phyloP scores from a whole-genome alignment of 495 filamentous ascomycete genomes.

The Daldinia grandis region DNA sequence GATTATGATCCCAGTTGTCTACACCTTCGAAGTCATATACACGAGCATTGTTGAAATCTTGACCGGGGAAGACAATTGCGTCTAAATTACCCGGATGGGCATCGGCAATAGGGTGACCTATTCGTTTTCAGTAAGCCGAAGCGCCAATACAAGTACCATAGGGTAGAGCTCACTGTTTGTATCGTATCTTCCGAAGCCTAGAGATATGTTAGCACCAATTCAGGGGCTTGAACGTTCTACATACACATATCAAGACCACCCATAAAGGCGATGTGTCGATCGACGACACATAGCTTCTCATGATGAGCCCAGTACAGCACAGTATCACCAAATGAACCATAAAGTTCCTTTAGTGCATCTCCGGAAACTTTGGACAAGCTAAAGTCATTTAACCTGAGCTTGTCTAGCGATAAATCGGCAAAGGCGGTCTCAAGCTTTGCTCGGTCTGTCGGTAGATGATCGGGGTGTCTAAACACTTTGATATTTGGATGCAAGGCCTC shows the following conservation, averaged over 20 bases:
- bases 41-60: slow-evolving; percentile 94
- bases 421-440: slow-evolving; percentile 42
- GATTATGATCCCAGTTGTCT: slow-evolving; percentile 82
- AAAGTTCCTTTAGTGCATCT: slow-evolving; percentile 76
- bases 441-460: slow-evolving; percentile 75
- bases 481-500: slow-evolving; percentile 87
- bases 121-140: slow-evolving; percentile 39
- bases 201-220: slow-evolving; percentile 19
- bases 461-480: slow-evolving; percentile 89
- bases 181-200: slow-evolving; percentile 69
- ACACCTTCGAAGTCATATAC: slow-evolving; percentile 90
- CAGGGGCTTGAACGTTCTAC: slow-evolving; percentile 5
- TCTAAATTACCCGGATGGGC: slow-evolving; percentile 80
- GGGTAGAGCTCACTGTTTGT: slow-evolving; percentile 57
- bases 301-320: slow-evolving; percentile 97
- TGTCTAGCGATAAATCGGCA: slow-evolving; percentile 60
- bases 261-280: slow-evolving; percentile 88
- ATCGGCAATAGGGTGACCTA: slow-evolving; percentile 83
- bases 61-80: slow-evolving; percentile 82
- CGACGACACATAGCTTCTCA: slow-evolving; percentile 89
- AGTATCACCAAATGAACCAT: slow-evolving; percentile 78
- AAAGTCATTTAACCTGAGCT: slow-evolving; percentile 57
- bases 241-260: slow-evolving; percentile 75
- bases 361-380: slow-evolving; percentile 65
- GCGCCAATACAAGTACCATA: background rate